Evolutionary conservation across 2,329 filamentous ascomycete species (phyloP), one percentile per base, ranked within the genome.

Genomic region (Epichloe glyceriae): DNA sequence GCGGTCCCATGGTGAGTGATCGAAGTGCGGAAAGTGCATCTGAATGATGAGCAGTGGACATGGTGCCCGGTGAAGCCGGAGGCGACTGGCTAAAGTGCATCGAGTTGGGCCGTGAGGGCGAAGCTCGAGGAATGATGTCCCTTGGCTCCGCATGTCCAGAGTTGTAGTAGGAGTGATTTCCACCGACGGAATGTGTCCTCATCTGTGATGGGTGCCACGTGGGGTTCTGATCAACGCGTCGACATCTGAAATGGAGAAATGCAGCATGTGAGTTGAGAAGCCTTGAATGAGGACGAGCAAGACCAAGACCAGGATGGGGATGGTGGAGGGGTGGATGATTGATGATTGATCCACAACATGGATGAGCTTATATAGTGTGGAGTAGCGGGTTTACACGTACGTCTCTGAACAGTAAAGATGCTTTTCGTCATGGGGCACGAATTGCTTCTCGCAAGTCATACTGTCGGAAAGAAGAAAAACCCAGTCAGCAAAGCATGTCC

Each of bases 361-460:
- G 20, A 44, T 33, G 5, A 30, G 11, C 42, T n/a, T 14, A 20
- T 14, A 20, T 8, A 11, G n/a, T 42, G 15, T 17, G 20, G 42
- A 40, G 14, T 20, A 15, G 46, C 46, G 12, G 19, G 12, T 39
- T 3, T 38, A 33, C 52, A 71, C 78, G 67, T 72, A 82, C 78
- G 70, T 66, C 61, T 82, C 78, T 38, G 80, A 83, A 65, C 80
- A 83, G 67, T 83, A 83, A 42, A 82, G 64, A 54, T 73, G 71
- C 54, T 71, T 75, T 57, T 78, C 78, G 60, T 79, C 75, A 40
- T 73, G 69, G 47, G 78, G 73, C 22, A 80, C 65, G 62, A 83
- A 83, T 65, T 83, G 79, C 67, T 82, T 83, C 63, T 83, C 80
- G 64, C 80, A 83, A 10, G 73, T 76, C 79, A 82, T 83, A 65